Base-by-base conservation (phyloP, 2,329 filamentous ascomycete genomes). In the Claviceps sp. region DNA sequence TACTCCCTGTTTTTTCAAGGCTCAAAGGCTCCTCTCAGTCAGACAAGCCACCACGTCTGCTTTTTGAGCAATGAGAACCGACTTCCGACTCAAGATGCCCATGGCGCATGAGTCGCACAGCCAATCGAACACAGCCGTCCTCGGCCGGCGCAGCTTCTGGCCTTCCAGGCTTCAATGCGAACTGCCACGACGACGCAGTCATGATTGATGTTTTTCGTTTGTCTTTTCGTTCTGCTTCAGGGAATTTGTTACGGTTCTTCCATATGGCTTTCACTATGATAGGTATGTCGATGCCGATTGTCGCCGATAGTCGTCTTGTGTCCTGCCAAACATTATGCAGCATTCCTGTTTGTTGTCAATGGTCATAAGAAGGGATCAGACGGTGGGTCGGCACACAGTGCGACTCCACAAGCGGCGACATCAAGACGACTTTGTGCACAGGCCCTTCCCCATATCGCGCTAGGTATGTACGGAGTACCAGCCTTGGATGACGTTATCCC, bases 401-500 rank as follows among this genome's bases (percentile, higher is more conserved):
- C 42, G 16, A 34, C 34, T 18, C 47, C 48, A 24, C 16, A 34
- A 20, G 30, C 18, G n/a, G 7, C 45, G n/a, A 18, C 42, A 50
- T 43, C 43, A 37, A 48, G 22, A 13, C 11, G n/a, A 46, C 41
- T 47, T 26, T 11, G 30, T 22, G 13, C 38, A 37, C 22, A 52
- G 40, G 37, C 43, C 43, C 26, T 46, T n/a, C 26, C 37, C 37
- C 34, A 34, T 45, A 40, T 53, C 52, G 52, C 48, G 44, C 52
- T 48, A n/a, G n/a, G n/a, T n/a, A 30, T 30, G 26, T 30, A 26
- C 24, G 24, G 24, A 26, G 24, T 26, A 50, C 38, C 41, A 30
- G 20, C 16, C 42, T 9, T 43, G 44, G 44, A 53, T 53, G 48
- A 53, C 52, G 52, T 53, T 34, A 34, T 34, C 30, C 52, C 34